Evolutionary conservation across 108 stramenopile species (phyloP).

Genomic region (Pseudonitzschia multistriata): DNA sequence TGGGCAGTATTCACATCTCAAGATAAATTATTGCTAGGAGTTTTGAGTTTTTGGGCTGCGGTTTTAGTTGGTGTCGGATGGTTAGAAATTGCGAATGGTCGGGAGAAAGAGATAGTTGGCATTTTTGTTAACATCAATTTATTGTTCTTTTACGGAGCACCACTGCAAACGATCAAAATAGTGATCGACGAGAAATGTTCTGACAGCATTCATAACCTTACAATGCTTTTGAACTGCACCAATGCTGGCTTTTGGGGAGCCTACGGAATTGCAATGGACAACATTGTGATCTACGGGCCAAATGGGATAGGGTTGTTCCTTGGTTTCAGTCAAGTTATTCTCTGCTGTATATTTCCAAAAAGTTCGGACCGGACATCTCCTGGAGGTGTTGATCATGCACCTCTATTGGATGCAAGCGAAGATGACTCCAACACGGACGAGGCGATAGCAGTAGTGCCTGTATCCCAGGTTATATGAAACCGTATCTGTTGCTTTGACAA

Average conservation of each 20-base stretch:
- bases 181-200: slow-evolving; percentile 42
- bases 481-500: neutral
- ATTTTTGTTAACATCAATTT: slow-evolving; percentile 78
- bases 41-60: slow-evolving; percentile 37
- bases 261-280: slow-evolving; percentile 45
- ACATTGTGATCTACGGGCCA: slow-evolving; percentile 49
- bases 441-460: neutral
- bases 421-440: neutral
- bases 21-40: slow-evolving; percentile 36
- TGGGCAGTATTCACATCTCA: slow-evolving; percentile 32
- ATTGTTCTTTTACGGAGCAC: slow-evolving; percentile 82
- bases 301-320: slow-evolving; percentile 47
- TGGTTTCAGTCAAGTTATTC: slow-evolving; percentile 40
- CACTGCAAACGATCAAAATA: slow-evolving; percentile 57
- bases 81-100: slow-evolving; percentile 7
- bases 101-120: slow-evolving; percentile 48
- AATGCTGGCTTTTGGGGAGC: slow-evolving; percentile 56
- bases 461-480: neutral
- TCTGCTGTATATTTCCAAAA: slow-evolving; percentile 40
- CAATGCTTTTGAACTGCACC: slow-evolving; percentile 48
- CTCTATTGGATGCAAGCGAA: slow-evolving; percentile 12
- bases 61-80: slow-evolving; percentile 46
- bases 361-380: neutral
- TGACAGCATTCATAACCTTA: slow-evolving; percentile 40
- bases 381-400: slow-evolving; percentile 17